Base-by-base conservation (phyloP, 2,329 filamentous ascomycete genomes). In the Pezicula neosporulosa region DNA sequence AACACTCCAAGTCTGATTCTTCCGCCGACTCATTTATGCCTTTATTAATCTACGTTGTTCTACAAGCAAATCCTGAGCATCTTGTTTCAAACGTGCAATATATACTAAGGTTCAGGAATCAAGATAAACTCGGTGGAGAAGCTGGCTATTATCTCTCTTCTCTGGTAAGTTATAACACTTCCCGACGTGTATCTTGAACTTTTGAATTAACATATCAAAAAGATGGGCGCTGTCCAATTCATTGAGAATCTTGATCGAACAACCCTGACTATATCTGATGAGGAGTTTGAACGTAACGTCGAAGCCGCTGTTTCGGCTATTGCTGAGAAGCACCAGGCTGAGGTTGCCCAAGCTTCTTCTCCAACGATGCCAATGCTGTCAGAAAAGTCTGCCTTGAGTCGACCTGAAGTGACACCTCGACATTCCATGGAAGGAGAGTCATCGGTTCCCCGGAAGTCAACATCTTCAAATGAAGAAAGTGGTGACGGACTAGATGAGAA, bases 61-160 rank as follows among this genome's bases (percentile, higher is more conserved):
- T 99, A 24, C 90, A 94, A 70, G 90, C 91, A 42, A 97, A 96
- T 61, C 94, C 94, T 0, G 92, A 97, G 55, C 90, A 97, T 69
- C 76, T 99, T 33, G 92, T 97, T 24, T 97, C 92, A 53, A 99
- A 99, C 68, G 90, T 99, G 3, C 94, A 99, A 70, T 99, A 99
- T 69, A 97, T 99, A 57, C 77, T 97, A 47, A 86, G 95, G 43
- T 99, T 99, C 74, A 85, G 94, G 47, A 97, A 97, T 64, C 94
- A 97, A 70, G 94, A 99, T 48, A 97, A 97, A 68, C 83, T 99
- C 1, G 89, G 89, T 21, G 94, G 94, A n/a, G 94, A 99, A 74
- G 93, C 94, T 13, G 94, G 94, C 12, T 99, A 99, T 71, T 99
- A 99, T 70, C 82, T 99, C 50, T 97, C 93, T 30, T 97, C 94